These are phyloP conservation scores for Sisymbrium altissimum DNA, from an alignment of 345 rosid species.

Conservation along the genomic window DNA sequence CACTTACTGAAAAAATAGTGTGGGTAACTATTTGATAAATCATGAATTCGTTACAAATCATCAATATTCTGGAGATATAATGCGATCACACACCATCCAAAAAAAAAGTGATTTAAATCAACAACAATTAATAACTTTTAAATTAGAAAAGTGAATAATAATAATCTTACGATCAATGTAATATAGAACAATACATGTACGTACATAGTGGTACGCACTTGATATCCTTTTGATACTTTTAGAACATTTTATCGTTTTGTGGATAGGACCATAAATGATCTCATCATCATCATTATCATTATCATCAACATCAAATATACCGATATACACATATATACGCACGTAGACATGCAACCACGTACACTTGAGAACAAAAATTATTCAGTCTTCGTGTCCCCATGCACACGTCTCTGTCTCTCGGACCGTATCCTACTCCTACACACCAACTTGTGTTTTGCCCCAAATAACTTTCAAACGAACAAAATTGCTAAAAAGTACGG, in stretches of 20 bases:
- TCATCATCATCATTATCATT: conserved; percentile 15
- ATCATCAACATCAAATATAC: conserved; percentile 6
- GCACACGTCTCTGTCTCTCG: conserved; percentile 34
- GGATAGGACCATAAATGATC: conserved; percentile 25
- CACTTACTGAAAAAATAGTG: neutral
- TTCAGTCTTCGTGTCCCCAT: conserved; percentile 38
- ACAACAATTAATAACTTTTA: too few relatives aligned
- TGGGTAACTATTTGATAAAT: neutral
- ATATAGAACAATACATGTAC: neutral
- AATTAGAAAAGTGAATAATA: too few relatives aligned
- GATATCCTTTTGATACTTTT: neutral
- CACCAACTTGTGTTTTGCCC: conserved; percentile 28
- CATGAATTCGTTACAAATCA: neutral
- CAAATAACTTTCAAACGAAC: neutral
- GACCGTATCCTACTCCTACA: conserved; percentile 25
- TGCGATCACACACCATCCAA: conserved; percentile 9
- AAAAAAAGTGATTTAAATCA: too few relatives aligned
- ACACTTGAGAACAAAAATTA: conserved; percentile 25
- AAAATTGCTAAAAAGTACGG: neutral
- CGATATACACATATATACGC: conserved; percentile 15
- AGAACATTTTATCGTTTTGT: conserved; percentile 25
- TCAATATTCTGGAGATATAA: conserved; percentile 15
- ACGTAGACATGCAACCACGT: conserved; percentile 28
- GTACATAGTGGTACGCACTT: conserved; percentile 24
- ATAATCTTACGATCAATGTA: too few relatives aligned